Percentiles rank a stretch among this genome's conserved stretches.
phyloP scores from a whole-genome alignment of 2,329 filamentous ascomycete genomes.

The Chlorencoelia australis region DNA sequence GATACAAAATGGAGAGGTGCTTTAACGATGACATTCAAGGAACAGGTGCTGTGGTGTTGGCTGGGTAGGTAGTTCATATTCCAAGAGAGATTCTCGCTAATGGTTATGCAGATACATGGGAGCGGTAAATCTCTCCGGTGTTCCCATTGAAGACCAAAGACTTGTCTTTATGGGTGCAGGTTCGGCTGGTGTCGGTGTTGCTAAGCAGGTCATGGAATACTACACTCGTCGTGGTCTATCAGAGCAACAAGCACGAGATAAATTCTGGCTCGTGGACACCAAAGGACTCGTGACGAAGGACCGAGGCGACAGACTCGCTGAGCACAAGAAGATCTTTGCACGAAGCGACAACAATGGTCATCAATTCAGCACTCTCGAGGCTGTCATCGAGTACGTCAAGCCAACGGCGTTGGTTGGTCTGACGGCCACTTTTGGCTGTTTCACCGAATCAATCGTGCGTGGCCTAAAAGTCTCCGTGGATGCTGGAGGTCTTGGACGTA shows the following conservation, averaged over 20 bases:
- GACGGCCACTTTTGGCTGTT: constrained; percentile 87
- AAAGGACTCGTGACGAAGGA: constrained; percentile 90
- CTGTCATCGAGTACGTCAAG: constrained; percentile 90
- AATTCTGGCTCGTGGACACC: constrained; percentile 97
- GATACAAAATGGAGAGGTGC: constrained; percentile 87
- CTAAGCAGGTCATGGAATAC: constrained; percentile 95
- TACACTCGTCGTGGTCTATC: constrained; percentile 87
- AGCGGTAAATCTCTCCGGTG: constrained; percentile 72
- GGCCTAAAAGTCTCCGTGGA: constrained; percentile 56
- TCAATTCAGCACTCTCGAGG: constrained; percentile 70
- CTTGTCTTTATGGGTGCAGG: constrained; percentile 95
- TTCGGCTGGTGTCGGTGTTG: constrained; percentile 91
- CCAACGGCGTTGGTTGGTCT: constrained; percentile 91
- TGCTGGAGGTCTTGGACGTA: constrained; percentile 55
- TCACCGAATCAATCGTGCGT: constrained; percentile 77
- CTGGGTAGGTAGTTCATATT: constrained; percentile 43
- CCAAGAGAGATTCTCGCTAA: constrained; percentile 11
- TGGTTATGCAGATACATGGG: constrained; percentile 44
- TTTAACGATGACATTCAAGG: constrained; percentile 99
- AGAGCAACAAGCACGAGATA: constrained; percentile 75
- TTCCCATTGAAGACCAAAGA: constrained; percentile 80
- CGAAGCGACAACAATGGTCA: constrained; percentile 53
- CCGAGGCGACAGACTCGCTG: constrained; percentile 84
- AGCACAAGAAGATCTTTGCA: constrained; percentile 73
- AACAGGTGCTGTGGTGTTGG: constrained; percentile 89